Conservation (phyloP, 176 grass and related monocot species). For the Carex scoparia region DNA sequence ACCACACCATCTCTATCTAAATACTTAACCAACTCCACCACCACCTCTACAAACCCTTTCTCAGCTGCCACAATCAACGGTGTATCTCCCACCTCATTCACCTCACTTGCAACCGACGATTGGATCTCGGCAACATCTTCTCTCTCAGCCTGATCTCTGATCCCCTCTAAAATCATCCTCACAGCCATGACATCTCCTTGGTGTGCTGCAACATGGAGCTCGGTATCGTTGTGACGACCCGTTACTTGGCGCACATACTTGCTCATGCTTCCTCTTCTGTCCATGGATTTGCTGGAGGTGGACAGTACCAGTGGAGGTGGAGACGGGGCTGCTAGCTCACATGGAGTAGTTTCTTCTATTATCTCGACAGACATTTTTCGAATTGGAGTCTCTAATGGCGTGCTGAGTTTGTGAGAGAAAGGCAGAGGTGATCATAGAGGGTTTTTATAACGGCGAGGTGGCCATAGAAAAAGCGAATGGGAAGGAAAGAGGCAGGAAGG, state of each 20-base stretch:
- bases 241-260: conserved; percentile 95
- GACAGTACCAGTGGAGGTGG: conserved; percentile 46
- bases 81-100: conserved; percentile 72
- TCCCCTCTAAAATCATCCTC: conserved; percentile 41
- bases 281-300: conserved; percentile 39
- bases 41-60: conserved; percentile 53
- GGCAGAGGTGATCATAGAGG: not conserved
- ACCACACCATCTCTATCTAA: conserved; percentile 47
- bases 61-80: conserved; percentile 65
- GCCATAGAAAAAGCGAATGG: not conserved
- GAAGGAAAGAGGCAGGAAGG: conserved; percentile 53
- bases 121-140: conserved; percentile 45
- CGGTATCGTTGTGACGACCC: conserved; percentile 77
- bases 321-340: not conserved
- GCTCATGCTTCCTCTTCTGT: conserved; percentile 49
- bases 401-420: conserved; percentile 23
- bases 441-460: conserved; percentile 26
- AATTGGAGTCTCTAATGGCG: not conserved
- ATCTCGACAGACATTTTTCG: conserved; percentile 55
- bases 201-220: conserved; percentile 70
- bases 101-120: conserved; percentile 49
- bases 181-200: conserved; percentile 37
- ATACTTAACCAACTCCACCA: conserved; percentile 56
- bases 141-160: conserved; percentile 27
- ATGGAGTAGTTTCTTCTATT: conserved; percentile 42